Evolutionary conservation across 2,329 filamentous ascomycete genomes (phyloP), one percentile per base, ranked within the genome.

Genomic region (Monilinia laxa): DNA sequence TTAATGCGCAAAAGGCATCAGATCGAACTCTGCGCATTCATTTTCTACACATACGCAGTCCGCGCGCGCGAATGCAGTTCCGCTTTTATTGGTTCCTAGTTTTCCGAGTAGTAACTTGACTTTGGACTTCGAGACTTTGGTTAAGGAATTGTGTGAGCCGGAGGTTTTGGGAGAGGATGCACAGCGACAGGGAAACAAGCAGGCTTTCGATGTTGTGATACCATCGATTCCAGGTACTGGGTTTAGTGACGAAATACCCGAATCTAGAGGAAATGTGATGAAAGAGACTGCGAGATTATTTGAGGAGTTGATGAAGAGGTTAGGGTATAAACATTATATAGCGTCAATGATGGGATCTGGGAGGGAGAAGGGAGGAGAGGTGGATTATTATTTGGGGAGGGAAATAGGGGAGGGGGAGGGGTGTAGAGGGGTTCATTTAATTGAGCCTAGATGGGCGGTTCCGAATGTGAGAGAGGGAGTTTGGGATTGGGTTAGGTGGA

Each of bases 51-150:
- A 80, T 82, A 67, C 81, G 77, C 20, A 89, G 87, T 5, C 75
- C 79, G 28, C 80, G 83, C 80, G 83, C 57, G 69, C 77, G 20
- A 79, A 83, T 67, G 86, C 87, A 6, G 79, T 90, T 31, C 88
- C 89, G 1, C 78, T 91, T 35, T 81, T 91, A 25, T 79, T 90
- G 65, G 81, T 88, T 71, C 88, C 89, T 59, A 84, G 85, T 3
- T 90, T 89, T 73, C 88, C 88, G 1, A 82, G 87, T 53, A 85
- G 86, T 20, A 89, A 88, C 71, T 77, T 90, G 49, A 85, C 86
- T 5, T 78, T 89, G 35, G 47, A 65, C 35, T 42, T 65, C 4
- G 55, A 23, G 35, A 35, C 25, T 4, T 31, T 65, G 18, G 28
- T 12, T 10, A 65, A 31, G 31, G 63, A 65, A 11, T 51, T 65